Conservation (phyloP, 208 protist genomes). For the Balamuthia mandrillaris region DNA sequence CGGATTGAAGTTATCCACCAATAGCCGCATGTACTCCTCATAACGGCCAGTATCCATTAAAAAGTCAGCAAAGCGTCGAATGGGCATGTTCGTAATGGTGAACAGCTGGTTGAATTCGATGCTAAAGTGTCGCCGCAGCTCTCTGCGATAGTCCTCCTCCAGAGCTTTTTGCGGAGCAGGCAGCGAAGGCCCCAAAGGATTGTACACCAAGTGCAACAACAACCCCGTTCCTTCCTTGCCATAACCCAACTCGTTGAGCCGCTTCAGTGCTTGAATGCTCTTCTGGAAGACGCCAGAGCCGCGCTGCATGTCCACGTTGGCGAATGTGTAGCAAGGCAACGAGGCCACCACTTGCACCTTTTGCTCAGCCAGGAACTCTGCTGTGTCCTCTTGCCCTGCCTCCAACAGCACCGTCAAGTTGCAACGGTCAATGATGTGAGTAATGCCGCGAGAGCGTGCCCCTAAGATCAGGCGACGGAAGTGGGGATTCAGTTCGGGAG, state of each 20-base stretch:
- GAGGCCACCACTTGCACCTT: conserved; percentile 59
- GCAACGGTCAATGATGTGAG: conserved; percentile 62
- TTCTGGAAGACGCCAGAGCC: conserved; percentile 56
- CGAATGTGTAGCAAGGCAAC: conserved; percentile 59
- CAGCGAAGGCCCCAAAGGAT: conserved; percentile 62
- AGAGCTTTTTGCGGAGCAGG: conserved; percentile 32
- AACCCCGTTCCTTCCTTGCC: conserved; percentile 8
- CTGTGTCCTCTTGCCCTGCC: conserved; percentile 59
- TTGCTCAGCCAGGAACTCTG: conserved; percentile 57
- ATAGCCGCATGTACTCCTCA: conserved; percentile 54
- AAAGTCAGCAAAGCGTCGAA: conserved; percentile 56
- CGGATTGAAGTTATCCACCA: conserved; percentile 54
- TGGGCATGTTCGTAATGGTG: conserved; percentile 61
- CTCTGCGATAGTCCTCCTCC: conserved; percentile 35
- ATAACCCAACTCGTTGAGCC: conserved; percentile 63
- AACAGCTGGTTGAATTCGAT: conserved; percentile 53
- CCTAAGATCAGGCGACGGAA: too few species aligned
- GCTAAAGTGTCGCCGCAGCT: conserved; percentile 43
- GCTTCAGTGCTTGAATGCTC: conserved; percentile 49
- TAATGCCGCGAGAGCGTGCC: too few species aligned
- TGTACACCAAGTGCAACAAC: conserved; percentile 62
- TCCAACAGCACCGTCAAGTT: conserved; percentile 63
- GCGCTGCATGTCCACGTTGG: conserved; percentile 63
- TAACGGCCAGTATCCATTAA: conserved; percentile 32
- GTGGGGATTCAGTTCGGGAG: too few species aligned